Percentiles rank a stretch among this genome's conserved stretches.
phyloP scores from a whole-genome alignment of 305 asterid species.

The Rubia tinctorum region DNA sequence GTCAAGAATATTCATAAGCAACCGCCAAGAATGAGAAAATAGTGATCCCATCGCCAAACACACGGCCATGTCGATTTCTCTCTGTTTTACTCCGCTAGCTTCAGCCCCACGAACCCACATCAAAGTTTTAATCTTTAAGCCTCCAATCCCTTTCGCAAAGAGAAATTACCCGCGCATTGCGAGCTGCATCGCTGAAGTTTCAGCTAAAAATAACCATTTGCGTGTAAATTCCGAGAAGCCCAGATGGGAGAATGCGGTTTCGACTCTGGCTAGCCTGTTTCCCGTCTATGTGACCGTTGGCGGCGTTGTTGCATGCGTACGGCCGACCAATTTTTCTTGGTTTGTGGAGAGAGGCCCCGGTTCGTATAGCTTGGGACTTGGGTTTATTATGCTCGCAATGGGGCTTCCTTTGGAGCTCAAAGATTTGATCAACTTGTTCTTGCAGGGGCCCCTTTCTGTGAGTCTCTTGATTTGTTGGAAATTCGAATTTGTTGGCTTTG shows the following conservation, averaged over 20 bases:
- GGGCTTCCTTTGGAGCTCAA: conserved; percentile 81
- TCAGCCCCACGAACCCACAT: conserved; percentile 23
- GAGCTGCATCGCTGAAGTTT: conserved; percentile 23
- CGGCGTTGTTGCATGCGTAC: conserved; percentile 61
- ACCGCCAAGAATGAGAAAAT: too few species aligned
- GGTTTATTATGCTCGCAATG: conserved; percentile 86
- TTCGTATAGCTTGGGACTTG: conserved; percentile 70
- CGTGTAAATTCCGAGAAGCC: conserved; percentile 29
- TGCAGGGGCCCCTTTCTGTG: conserved; percentile 71
- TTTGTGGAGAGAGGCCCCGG: conserved; percentile 62
- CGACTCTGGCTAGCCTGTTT: conserved; percentile 72
- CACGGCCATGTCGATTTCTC: conserved; percentile 45
- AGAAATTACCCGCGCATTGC: conserved; percentile 20
- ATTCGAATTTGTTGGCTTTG: not conserved
- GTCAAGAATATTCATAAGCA: too few species aligned
- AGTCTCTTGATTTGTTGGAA: conserved; percentile 24
- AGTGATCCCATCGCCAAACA: not conserved
- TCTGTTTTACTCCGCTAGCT: conserved; percentile 43
- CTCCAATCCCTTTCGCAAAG: conserved; percentile 19
- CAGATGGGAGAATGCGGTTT: conserved; percentile 57
- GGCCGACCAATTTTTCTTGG: conserved; percentile 75
- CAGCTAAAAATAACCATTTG: conserved; percentile 23
- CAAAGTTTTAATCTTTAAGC: conserved; percentile 31
- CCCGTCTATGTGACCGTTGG: conserved; percentile 83
- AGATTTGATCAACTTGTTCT: conserved; percentile 59